Evolutionary conservation across 768 basidiomycete genomes (phyloP).

Genomic region (Piloderma croceum): DNA sequence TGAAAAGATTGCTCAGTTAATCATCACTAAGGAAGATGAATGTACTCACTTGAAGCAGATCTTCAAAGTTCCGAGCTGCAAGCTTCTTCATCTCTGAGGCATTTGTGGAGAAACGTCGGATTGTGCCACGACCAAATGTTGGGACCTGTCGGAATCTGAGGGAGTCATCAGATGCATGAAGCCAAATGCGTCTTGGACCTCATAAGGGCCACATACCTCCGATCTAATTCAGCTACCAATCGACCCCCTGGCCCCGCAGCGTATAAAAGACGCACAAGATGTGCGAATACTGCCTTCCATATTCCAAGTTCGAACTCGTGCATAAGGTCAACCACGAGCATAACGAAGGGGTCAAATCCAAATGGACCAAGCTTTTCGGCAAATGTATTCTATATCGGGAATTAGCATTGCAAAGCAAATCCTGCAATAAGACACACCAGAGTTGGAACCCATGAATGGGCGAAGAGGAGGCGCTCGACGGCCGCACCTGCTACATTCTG

Average conservation of each 20-base stretch:
- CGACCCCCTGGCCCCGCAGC: conserved; percentile 7
- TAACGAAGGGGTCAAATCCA: conserved; percentile 22
- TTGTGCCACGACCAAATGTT: conserved; percentile 27
- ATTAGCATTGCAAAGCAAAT: not conserved
- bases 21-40: too few species aligned
- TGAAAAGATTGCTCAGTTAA: conserved; percentile 2
- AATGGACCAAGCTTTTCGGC: conserved; percentile 11
- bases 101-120: conserved; percentile 17
- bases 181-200: not conserved
- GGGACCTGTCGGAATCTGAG: conserved; percentile 26
- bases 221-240: conserved; percentile 21
- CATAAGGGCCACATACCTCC: conserved; percentile 12
- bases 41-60: conserved; percentile 15
- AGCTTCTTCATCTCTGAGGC: conserved; percentile 19
- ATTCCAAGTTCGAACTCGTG: conserved; percentile 36
- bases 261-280: conserved; percentile 31
- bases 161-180: conserved; percentile 1
- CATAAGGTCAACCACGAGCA: conserved; percentile 31
- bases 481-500: conserved; percentile 16
- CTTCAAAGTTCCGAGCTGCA: conserved; percentile 21
- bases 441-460: conserved; percentile 27
- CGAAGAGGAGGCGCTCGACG: conserved; percentile 23
- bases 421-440: conserved; percentile 13
- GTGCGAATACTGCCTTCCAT: conserved; percentile 31
- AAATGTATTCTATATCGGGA: conserved; percentile 31